Base-by-base conservation (phyloP, 2,329 filamentous ascomycete genomes). In the Emmonsia crescens region DNA sequence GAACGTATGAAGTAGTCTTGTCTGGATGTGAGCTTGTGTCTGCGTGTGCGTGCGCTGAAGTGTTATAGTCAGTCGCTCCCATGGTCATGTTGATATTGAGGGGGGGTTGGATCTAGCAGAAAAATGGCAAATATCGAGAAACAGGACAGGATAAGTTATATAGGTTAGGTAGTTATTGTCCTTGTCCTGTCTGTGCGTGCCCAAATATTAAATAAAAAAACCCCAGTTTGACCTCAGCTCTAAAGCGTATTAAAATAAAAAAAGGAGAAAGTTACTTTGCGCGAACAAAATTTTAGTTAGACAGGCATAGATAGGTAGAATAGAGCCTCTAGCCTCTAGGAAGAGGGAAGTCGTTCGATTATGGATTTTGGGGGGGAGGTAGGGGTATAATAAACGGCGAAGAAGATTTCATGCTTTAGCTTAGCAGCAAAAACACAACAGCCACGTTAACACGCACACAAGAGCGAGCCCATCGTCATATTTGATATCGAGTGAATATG, bases 371-470 rank as follows among this genome's bases (percentile, higher is more conserved):
- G 49, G 49, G 27, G 27, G 16, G 49, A 33, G 16, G 27, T 19
- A 9, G n/a, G 51, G 51, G 51, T 55, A 55, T 55, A 55, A 38
- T 55, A 55, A 48, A 48, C n/a, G n/a, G n/a, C n/a, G n/a, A n/a
- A n/a, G n/a, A n/a, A n/a, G 19, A 46, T n/a, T 46, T 16, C 48
- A 52, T 52, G 48, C 19, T 52, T 52, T 27, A 29, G 21, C 27
- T n/a, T n/a, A n/a, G n/a, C n/a, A n/a, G 48, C 48, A 52, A 51
- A 52, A 31, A n/a, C n/a, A n/a, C 24, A 57, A 31, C 36, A 57
- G 36, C 36, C 55, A 57, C 36, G 40, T 38, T 42, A 29, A 29
- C 31, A 56, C 46, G 14, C 49, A 44, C 16, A 40, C 54, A 56
- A 56, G 21, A 16, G 33, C n/a, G 24, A 56, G 54, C 27, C 27